These are phyloP conservation scores for Candida sonorensis DNA, from an alignment of 805 yeast genomes.

Conservation along the genomic window DNA sequence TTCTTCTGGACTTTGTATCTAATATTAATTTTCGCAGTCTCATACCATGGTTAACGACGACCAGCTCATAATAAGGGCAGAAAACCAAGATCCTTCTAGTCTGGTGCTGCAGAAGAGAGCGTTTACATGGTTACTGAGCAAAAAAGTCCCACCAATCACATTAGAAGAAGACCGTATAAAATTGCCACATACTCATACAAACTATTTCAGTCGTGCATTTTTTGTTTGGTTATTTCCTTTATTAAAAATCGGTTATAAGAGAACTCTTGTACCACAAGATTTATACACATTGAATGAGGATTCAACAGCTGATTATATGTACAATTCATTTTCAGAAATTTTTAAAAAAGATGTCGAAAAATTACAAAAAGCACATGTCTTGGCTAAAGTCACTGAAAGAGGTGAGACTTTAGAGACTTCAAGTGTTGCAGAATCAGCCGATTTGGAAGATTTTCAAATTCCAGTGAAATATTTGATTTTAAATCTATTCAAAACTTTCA, in stretches of 20 bases:
- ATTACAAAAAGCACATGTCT: conserved; percentile 22
- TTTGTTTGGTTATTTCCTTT: conserved; percentile 68
- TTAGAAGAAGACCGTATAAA: conserved; percentile 40
- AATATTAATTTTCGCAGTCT: too few relatives aligned
- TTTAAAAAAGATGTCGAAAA: conserved; percentile 28
- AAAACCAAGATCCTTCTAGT: conserved; percentile 2
- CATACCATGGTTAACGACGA: too few relatives aligned
- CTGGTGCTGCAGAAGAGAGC: conserved; percentile 35
- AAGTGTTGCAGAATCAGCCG: conserved; percentile 11
- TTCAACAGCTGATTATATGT: conserved; percentile 36
- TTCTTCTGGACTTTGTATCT: too few relatives aligned
- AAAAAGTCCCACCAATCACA: conserved; percentile 45
- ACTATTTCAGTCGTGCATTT: conserved; percentile 37
- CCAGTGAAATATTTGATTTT: conserved; percentile 19
- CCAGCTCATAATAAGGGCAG: too few relatives aligned
- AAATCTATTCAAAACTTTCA: conserved; percentile 44
- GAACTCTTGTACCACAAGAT: conserved; percentile 64
- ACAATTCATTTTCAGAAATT: conserved; percentile 28
- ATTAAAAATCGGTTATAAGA: conserved; percentile 59
- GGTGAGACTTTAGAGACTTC: conserved; percentile 15
- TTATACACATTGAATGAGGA: conserved; percentile 40
- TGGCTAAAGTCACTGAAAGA: conserved; percentile 23
- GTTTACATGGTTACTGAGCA: conserved; percentile 44
- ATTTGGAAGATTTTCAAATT: conserved; percentile 20
- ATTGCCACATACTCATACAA: conserved; percentile 41